Base-by-base conservation (phyloP, 225 moss, liverwort and hornwort genomes). In the Rhytidiadelphus loreus region DNA sequence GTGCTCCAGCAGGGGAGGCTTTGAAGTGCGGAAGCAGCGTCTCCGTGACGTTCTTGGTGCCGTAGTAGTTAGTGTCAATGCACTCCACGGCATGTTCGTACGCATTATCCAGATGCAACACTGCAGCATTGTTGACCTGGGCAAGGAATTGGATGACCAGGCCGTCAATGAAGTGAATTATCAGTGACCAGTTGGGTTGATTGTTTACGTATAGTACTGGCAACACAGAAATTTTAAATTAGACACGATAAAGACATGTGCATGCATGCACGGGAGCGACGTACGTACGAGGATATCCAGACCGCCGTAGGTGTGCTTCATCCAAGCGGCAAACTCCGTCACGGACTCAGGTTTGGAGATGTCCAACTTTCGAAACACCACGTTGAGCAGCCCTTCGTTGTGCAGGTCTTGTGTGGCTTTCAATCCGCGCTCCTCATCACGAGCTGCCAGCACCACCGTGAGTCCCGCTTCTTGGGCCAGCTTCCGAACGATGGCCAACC, bases 121-220 rank as follows among this genome's bases (percentile, higher is more conserved):
- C 75, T n/a, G 88, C 95, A 19, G 92, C 94, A 50, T 95, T 95
- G 84, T 95, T 94, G 79, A 93, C 84, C 94, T 94, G 88, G 77
- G 41, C 87, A 89, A 46, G 63, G 35, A 82, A 64, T 53, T 63
- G 24, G 37, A 64, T 37, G 35, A 62, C 24, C 35, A 63, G 23
- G 24, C 7, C 13, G 44, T 44, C 43, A 62, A 82, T 48, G 64
- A 63, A 32, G 48, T 48, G 25, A 82, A 48, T 64, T 2, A 81
- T 74, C 57, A 75, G 55, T 19, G 23, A 59, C 16, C 48, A 57
- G 16, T 60, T 79, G 28, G 20, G 23, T 44, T 28, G 48, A 50
- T 62, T 61, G 56, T 35, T 46, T 62, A 30, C 43, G 2, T 26
- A 46, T 9, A 9, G 46, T 46, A 29, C 53, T 43, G 35, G 37